Evolutionary conservation across 192 early-diverging fungal species (phyloP), one percentile per base, ranked within the genome.

Genomic region (Ramicandelaber brevisporus): DNA sequence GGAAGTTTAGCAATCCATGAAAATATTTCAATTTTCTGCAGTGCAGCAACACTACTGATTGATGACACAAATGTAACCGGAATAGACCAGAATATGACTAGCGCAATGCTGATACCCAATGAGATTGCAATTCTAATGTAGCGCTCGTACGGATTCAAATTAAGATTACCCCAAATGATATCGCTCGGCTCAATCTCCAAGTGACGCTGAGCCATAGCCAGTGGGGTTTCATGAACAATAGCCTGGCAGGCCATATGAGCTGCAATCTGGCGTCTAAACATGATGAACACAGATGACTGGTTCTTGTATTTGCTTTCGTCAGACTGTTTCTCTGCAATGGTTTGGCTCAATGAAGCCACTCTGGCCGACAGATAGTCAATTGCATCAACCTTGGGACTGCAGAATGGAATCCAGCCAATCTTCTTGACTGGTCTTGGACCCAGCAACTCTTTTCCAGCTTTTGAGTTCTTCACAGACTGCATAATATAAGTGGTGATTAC

Each of bases 111-210:
- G 6, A 54, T 26, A 1, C 36, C 23, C 9, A 65, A 46, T 16
- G 69, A 61, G 6, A 72, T 12, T 28, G 69, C 25, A 12, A 43
- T 52, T 20, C 74, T 55, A n/a, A 56, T 33, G 14, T 71, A 44
- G 4, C 69, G 55, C 19, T 52, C 34, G 23, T 50, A 50, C 10
- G 52, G 48, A 4, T 42, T 35, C 8, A 72, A 40, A 25, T 61
- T 63, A 30, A 80, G 50, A 33, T 84, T 85, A 5, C 57, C 43
- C 85, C 85, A 90, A 19, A 84, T 63, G 9, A 90, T 45, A 45
- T 90, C 77, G 15, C 61, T 31, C 0, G 73, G 68, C 24, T 69
- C 37, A 5, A 86, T 66, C 21, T 68, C 57, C 3, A 59, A 44
- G 11, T 75, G 57, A 11, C 60, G 50, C 6, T 63, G 68, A n/a